Evolutionary conservation across 1,284 basidiomycete genomes (phyloP), one percentile per base, ranked within the genome.

Genomic region (Puccinia novopanici): DNA sequence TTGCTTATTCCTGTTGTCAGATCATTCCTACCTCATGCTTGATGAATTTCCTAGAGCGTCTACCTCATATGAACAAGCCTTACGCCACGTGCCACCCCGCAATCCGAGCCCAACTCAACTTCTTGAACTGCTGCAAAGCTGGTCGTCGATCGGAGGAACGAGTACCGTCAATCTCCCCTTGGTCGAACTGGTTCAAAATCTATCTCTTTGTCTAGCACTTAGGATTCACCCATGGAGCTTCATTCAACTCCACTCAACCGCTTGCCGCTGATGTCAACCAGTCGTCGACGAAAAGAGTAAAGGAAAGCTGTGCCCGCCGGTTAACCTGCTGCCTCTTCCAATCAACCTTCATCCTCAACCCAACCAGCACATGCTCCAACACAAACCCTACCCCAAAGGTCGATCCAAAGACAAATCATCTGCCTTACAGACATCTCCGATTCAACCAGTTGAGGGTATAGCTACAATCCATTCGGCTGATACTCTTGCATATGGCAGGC

Each of bases 271-370:
- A 42, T 6, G 30, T 61, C 34, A 55, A 70, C 61, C 50, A 19
- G 30, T 52, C 42, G 27, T 40, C 34, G 82, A 78, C 55, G 57
- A 63, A 57, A 77, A 78, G 52, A 71, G 57, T 2, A 74, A 76
- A 34, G 82, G 81, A 13, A 84, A 85, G 40, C 85, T 85, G 15
- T 74, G 84, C 6, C 13, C 30, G 48, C 4, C 27, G n/a, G 68
- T 6, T 45, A 6, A 45, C 6, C 17, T 34, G n/a, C 68, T 24
- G 30, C 68, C 24, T 24, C 82, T 48, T 83, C 85, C 54, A 82
- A 83, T 48, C 45, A 45, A 45, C 45, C 45, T 45, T 45, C 45
- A 8, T 45, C 45, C 45, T 45, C 45, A 45, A 45, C 45, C 45
- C 78, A 57, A 55, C 50, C 55, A 13, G 24, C 55, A 27, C 55